Conservation (phyloP, 495 filamentous ascomycete species). For the Apodospora peruviana region DNA sequence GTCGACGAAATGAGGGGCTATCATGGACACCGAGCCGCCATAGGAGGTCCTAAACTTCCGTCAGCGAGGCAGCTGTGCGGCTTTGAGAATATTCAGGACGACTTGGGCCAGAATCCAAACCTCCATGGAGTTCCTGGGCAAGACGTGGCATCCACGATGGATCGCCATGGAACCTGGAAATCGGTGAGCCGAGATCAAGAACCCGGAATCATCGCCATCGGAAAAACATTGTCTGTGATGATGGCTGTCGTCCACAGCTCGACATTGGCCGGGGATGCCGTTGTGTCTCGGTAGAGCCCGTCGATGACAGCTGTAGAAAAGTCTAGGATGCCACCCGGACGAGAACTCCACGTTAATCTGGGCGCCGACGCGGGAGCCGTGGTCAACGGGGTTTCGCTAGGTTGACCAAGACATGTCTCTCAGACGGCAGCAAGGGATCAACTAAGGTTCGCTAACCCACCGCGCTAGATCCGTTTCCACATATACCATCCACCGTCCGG, state of each 20-base stretch:
- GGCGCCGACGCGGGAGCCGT: no score
- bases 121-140: not conserved
- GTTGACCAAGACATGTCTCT: no score
- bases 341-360: no score
- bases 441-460: no score
- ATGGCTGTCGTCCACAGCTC: not conserved
- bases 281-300: not conserved
- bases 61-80: not conserved
- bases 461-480: no score
- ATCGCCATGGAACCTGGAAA: no score
- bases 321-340: no score
- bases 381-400: no score
- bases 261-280: not conserved
- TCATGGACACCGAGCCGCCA: not conserved
- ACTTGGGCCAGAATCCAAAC: no score
- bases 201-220: not conserved
- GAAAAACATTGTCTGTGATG: not conserved
- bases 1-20: conserved; percentile 17
- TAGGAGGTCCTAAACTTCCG: conserved; percentile 12
- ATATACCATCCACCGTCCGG: no score
- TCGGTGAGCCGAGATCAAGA: not conserved
- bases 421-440: no score
- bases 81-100: no score
- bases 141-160: not conserved
- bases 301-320: not conserved